Conservation (phyloP, 148 eudicot species). For the Fagopyrum esculentum region DNA sequence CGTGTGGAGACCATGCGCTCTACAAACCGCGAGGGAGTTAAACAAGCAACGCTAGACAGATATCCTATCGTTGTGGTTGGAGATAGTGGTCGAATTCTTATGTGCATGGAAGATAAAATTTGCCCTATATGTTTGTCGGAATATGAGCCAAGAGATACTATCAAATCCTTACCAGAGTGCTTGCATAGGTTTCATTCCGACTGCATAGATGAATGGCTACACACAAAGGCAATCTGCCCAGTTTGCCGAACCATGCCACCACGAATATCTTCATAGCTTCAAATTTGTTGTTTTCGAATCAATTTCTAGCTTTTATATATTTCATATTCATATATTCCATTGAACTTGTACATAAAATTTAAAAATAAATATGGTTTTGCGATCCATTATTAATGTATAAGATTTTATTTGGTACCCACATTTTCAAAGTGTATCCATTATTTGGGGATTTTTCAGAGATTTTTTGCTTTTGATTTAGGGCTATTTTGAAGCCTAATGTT, state of each 20-base stretch:
- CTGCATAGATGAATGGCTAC: constrained; percentile 63
- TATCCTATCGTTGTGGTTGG: constrained; percentile 36
- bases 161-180: constrained; percentile 42
- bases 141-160: constrained; percentile 28
- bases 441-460: too few species aligned
- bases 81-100: constrained; percentile 30
- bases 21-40: constrained; percentile 21
- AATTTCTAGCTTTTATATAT: too few species aligned
- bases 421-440: too few species aligned
- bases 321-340: too few species aligned
- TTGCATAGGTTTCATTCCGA: constrained; percentile 53
- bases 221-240: constrained; percentile 39
- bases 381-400: too few species aligned
- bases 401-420: too few species aligned
- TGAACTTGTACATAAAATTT: too few species aligned
- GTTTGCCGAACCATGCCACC: constrained; percentile 31
- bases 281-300: too few species aligned
- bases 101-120: constrained; percentile 19
- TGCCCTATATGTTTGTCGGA: constrained; percentile 46
- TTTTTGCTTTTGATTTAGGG: too few species aligned
- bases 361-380: too few species aligned
- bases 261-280: background rate
- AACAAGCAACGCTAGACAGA: constrained; percentile 31
- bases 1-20: background rate
- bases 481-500: too few species aligned